These are phyloP conservation scores for Tulasnella calospora DNA, from an alignment of 768 basidiomycete species.

Conservation along the genomic window DNA sequence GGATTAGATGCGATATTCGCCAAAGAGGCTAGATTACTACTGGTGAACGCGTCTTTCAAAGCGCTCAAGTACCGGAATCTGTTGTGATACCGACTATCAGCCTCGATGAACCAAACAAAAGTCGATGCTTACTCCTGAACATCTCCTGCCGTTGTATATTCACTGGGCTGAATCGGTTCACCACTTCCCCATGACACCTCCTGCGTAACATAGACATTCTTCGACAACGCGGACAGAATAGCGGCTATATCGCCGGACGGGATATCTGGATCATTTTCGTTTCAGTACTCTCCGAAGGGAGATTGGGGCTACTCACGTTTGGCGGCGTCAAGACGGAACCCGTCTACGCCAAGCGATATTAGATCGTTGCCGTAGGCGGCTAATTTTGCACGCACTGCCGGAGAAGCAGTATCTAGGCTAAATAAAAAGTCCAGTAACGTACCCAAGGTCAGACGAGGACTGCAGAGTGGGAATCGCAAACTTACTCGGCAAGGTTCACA, in stretches of 20 bases:
- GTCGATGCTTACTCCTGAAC: conserved; percentile 52
- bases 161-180: conserved; percentile 50
- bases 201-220: conserved; percentile 55
- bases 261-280: conserved; percentile 44
- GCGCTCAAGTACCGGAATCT: conserved; percentile 58
- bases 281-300: neutral
- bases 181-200: conserved; percentile 49
- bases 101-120: neutral
- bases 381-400: conserved; percentile 52
- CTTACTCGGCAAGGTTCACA: conserved; percentile 50
- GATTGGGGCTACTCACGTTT: conserved; percentile 25
- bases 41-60: conserved; percentile 49
- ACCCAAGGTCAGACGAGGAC: neutral
- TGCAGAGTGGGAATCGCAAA: neutral
- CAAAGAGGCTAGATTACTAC: conserved; percentile 48
- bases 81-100: neutral
- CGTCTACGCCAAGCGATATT: conserved; percentile 53
- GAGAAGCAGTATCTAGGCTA: conserved; percentile 57
- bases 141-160: conserved; percentile 54
- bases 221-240: conserved; percentile 46
- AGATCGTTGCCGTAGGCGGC: conserved; percentile 58
- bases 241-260: conserved; percentile 49
- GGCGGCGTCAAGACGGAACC: conserved; percentile 58
- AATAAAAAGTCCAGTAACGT: neutral
- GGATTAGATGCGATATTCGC: conserved; percentile 43